Evolutionary conservation across 2,329 filamentous ascomycete species (phyloP).

Genomic region (Stagonosporopsis rhizophila): DNA sequence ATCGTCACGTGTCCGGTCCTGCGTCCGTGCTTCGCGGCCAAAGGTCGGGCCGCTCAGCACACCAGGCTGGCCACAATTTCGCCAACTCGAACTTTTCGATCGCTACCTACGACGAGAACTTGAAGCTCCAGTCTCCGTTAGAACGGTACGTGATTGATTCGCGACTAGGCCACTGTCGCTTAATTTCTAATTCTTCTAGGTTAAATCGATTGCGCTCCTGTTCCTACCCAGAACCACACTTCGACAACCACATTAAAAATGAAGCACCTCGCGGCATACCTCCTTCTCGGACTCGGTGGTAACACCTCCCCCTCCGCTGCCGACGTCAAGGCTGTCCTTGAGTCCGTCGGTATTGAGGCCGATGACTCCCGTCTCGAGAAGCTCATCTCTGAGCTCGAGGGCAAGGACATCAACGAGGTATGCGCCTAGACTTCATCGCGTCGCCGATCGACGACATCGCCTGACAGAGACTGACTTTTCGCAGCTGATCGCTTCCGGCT

Average conservation of each 20-base stretch:
- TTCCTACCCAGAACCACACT: conserved; percentile 58
- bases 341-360: conserved; percentile 93
- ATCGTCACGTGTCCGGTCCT: conserved; percentile 21
- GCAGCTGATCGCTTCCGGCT: conserved; percentile 89
- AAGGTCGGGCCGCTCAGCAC: neutral
- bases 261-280: conserved; percentile 99
- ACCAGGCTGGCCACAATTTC: conserved; percentile 15
- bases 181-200: conserved; percentile 33
- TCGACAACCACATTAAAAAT: conserved; percentile 75
- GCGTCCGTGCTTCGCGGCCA: conserved; percentile 3
- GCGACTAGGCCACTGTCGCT: conserved; percentile 18
- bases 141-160: conserved; percentile 69
- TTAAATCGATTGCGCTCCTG: conserved; percentile 96
- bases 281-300: conserved; percentile 93
- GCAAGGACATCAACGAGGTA: conserved; percentile 93
- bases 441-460: conserved; percentile 41
- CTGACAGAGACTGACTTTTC: conserved; percentile 37
- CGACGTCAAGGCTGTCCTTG: conserved; percentile 83
- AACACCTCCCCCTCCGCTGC: conserved; percentile 85
- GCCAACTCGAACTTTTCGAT: conserved; percentile 36
- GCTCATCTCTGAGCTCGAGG: conserved; percentile 89
- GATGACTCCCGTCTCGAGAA: conserved; percentile 82
- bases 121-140: conserved; percentile 99
- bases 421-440: conserved; percentile 38
- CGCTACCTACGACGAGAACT: conserved; percentile 67